These are phyloP conservation scores for Blastobotrys indianensis DNA, from an alignment of 1,139 yeast species.

Conservation along the genomic window DNA sequence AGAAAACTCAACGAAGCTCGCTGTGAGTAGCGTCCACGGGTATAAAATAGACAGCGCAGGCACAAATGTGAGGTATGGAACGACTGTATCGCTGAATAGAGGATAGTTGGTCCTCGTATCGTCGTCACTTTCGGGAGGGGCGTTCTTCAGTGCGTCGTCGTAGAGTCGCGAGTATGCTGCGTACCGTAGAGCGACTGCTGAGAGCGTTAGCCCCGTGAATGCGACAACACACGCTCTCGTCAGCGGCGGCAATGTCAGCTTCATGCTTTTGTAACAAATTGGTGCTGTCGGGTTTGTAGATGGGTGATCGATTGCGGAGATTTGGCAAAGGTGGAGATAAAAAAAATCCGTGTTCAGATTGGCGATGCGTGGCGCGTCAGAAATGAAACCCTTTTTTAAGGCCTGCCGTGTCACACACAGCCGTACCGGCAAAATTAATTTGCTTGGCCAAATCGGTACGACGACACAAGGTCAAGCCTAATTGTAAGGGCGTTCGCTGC, in stretches of 20 bases:
- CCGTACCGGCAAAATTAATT: no score
- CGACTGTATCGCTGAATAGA: constrained; percentile 37
- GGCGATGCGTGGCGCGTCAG: no score
- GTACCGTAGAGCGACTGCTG: constrained; percentile 31
- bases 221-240: constrained; percentile 34
- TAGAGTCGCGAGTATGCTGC: constrained; percentile 17
- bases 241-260: constrained; percentile 36
- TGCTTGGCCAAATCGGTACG: no score
- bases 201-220: constrained; percentile 30
- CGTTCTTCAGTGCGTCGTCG: constrained; percentile 3
- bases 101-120: constrained; percentile 4
- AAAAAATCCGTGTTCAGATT: no score
- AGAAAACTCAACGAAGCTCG: constrained; percentile 66
- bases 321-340: not conserved
- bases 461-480: no score
- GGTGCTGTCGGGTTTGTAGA: no score
- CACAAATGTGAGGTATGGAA: constrained; percentile 64
- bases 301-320: not conserved
- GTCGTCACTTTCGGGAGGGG: constrained; percentile 9
- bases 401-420: no score
- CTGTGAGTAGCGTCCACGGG: constrained; percentile 74
- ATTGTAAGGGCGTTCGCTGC: no score
- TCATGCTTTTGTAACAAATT: constrained; percentile 10
- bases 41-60: constrained; percentile 55
- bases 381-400: no score